Evolutionary conservation across 1,284 basidiomycete species (phyloP).

Genomic region (Sphaerobolus stellatus): DNA sequence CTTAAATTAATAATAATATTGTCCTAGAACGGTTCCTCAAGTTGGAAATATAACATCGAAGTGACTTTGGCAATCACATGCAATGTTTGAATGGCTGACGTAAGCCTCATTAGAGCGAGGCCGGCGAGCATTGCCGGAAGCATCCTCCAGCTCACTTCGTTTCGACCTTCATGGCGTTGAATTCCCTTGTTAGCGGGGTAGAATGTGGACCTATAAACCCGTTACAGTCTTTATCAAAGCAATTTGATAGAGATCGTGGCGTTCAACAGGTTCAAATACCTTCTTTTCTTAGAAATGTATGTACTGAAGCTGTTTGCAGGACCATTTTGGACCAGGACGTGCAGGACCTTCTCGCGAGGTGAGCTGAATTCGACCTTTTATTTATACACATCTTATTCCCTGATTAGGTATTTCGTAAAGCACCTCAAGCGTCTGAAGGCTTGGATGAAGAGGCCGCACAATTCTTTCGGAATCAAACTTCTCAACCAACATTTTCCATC

Average conservation of each 20-base stretch:
- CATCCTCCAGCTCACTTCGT: background rate
- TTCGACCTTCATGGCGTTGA: conserved; percentile 60
- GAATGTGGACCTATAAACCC: conserved; percentile 84
- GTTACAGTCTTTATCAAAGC: conserved; percentile 73
- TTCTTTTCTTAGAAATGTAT: background rate
- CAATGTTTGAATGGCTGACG: too few relatives aligned
- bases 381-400: conserved; percentile 15
- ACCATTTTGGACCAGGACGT: conserved; percentile 57
- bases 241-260: conserved; percentile 75
- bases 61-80: too few relatives aligned
- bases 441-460: conserved; percentile 63
- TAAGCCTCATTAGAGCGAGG: too few relatives aligned
- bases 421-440: conserved; percentile 40
- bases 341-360: conserved; percentile 62
- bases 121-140: conserved; percentile 13
- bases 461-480: conserved; percentile 54
- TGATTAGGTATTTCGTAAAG: conserved; percentile 59
- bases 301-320: conserved; percentile 39
- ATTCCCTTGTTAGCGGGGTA: conserved; percentile 67
- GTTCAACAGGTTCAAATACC: conserved; percentile 61
- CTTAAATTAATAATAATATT: too few relatives aligned
- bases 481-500: conserved; percentile 25
- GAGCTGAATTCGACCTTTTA: conserved; percentile 18
- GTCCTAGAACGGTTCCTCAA: too few relatives aligned
- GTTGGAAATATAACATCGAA: too few relatives aligned